Evolutionary conservation across 1,284 basidiomycete species (phyloP).

Genomic region (Microbotryum scabiosae): DNA sequence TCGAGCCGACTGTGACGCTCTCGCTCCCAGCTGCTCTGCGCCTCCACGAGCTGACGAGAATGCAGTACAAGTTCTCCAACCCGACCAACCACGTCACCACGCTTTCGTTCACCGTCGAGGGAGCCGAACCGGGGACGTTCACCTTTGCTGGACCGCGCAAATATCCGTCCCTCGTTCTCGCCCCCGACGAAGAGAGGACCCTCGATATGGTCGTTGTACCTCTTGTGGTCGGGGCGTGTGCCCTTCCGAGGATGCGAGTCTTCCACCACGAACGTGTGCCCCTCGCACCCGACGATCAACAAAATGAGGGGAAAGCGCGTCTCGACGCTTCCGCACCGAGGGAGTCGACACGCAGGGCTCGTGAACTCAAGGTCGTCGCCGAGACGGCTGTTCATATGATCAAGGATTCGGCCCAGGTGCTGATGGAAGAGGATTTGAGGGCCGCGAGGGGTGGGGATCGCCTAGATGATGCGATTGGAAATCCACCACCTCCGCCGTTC

Average conservation of each 20-base stretch:
- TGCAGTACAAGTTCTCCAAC: constrained; percentile 50
- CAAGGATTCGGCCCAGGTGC: too few species aligned
- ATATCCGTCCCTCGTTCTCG: constrained; percentile 55
- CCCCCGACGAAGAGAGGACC: constrained; percentile 48
- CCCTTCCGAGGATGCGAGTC: constrained; percentile 17
- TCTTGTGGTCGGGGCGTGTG: constrained; percentile 5
- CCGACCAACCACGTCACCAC: constrained; percentile 46
- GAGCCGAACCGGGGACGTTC: constrained; percentile 50
- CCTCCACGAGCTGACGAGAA: background rate
- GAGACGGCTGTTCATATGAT: too few species aligned
- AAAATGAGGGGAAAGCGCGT: background rate
- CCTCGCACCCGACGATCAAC: background rate
- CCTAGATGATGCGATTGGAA: too few species aligned
- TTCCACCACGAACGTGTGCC: constrained; percentile 10
- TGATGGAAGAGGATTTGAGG: too few species aligned
- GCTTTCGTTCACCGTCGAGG: constrained; percentile 56
- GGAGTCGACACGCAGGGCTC: too few species aligned
- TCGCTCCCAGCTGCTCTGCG: background rate
- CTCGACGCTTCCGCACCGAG: background rate
- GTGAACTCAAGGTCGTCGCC: too few species aligned
- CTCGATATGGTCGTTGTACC: constrained; percentile 15
- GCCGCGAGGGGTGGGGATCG: too few species aligned
- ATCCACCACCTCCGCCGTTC: too few species aligned
- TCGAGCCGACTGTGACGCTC: constrained; percentile 52
- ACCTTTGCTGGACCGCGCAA: constrained; percentile 60